Percentiles rank a stretch among this genome's conserved stretches.
These are phyloP conservation scores for Lactarius psammicola DNA, from an alignment of 768 basidiomycete genomes.

Conservation along the genomic window DNA sequence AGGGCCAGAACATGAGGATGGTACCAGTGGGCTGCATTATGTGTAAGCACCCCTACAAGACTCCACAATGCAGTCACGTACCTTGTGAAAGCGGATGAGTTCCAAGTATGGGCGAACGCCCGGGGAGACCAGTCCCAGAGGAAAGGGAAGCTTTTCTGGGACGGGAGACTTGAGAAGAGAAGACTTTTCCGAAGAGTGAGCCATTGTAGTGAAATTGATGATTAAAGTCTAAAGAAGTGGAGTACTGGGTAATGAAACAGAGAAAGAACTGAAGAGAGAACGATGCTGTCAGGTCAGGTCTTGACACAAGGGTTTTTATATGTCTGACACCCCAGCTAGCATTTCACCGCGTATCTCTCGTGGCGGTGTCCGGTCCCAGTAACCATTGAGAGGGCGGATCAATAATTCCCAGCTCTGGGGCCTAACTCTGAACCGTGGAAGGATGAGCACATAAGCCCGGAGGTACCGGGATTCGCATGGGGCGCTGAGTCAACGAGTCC, in stretches of 20 bases:
- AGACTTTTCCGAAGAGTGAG: constrained; percentile 13
- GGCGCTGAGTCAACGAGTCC: constrained; percentile 6
- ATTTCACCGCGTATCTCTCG: neutral
- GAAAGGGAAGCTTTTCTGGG: constrained; percentile 27
- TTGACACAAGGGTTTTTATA: constrained; percentile 7
- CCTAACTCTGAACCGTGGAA: neutral
- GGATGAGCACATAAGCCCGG: constrained; percentile 13
- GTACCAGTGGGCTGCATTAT: constrained; percentile 23
- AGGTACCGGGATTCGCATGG: neutral
- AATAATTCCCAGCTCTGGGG: neutral
- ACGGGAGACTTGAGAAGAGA: constrained; percentile 15
- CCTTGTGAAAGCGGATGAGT: constrained; percentile 28
- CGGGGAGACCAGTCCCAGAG: constrained; percentile 26
- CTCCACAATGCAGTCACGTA: neutral
- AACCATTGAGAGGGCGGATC: constrained; percentile 3
- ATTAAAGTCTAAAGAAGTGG: constrained; percentile 2
- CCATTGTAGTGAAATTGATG: constrained; percentile 3
- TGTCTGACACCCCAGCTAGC: neutral
- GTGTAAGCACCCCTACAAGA: neutral
- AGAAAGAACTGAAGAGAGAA: neutral
- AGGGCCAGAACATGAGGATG: constrained; percentile 25
- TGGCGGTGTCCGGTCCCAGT: neutral
- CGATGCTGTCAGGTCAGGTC: neutral
- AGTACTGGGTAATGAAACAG: neutral
- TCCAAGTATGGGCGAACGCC: constrained; percentile 28